Evolutionary conservation across 148 eudicot species (phyloP).

Genomic region (Chenopodium quinoa): DNA sequence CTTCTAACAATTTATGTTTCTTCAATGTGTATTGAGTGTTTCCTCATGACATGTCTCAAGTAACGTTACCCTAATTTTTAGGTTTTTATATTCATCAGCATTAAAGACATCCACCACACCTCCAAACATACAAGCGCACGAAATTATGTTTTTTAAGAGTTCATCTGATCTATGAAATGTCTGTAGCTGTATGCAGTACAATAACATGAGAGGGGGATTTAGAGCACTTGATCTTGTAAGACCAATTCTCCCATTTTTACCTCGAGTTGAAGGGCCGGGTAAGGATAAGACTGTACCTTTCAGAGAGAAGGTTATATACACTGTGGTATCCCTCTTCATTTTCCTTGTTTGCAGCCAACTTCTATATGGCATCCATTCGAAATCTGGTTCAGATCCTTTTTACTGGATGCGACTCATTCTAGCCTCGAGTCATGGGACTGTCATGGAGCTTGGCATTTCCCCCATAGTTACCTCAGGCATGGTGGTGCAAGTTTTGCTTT

Average conservation of each 20-base stretch:
- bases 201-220: conserved; percentile 60
- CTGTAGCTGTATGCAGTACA: background rate
- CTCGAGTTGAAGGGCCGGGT: conserved; percentile 53
- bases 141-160: background rate
- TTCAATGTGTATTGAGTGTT: background rate
- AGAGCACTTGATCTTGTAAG: conserved; percentile 62
- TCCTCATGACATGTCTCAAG: background rate
- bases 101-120: background rate
- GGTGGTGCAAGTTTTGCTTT: conserved; percentile 66
- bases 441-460: conserved; percentile 77
- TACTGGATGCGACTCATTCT: conserved; percentile 76
- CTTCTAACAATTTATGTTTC: no score
- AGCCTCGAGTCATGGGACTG: conserved; percentile 69
- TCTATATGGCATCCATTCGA: conserved; percentile 62
- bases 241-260: conserved; percentile 59
- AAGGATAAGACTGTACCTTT: conserved; percentile 53
- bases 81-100: background rate
- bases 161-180: background rate
- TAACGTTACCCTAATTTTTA: background rate
- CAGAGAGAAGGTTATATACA: conserved; percentile 64
- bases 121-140: background rate
- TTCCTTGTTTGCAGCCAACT: conserved; percentile 70
- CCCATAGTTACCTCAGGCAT: conserved; percentile 75
- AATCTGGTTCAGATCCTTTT: conserved; percentile 64
- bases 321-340: conserved; percentile 49